Evolutionary conservation across 225 moss, liverwort and hornwort genomes (phyloP).

Genomic region (Ulota crispa): DNA sequence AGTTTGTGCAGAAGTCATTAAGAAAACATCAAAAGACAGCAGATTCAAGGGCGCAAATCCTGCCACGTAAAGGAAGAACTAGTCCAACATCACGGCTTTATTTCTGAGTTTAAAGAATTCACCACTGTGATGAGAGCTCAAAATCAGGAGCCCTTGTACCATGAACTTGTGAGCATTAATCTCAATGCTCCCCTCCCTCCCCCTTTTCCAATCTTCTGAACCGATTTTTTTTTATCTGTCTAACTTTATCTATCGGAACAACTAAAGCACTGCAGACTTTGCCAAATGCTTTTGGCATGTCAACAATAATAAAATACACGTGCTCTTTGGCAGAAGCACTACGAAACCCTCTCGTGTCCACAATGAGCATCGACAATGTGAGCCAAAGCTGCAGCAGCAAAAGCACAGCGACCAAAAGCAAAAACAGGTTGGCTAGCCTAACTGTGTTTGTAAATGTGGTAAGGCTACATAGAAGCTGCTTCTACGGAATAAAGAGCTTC

Average conservation of each 20-base stretch:
- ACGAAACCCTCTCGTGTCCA: conserved; percentile 24
- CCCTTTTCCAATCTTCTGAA: conserved; percentile 37
- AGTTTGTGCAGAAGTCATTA: neutral
- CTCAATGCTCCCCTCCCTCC: conserved; percentile 43
- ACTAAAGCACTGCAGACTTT: conserved; percentile 49
- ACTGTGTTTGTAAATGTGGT: conserved; percentile 22
- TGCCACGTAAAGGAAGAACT: neutral
- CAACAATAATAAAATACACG: conserved; percentile 66
- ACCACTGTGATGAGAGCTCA: conserved; percentile 46
- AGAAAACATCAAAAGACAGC: neutral
- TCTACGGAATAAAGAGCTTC: conserved; percentile 15
- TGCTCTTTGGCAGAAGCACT: conserved; percentile 26
- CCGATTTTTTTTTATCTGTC: conserved; percentile 36
- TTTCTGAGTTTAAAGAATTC: conserved; percentile 47
- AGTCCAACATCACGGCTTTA: conserved; percentile 60
- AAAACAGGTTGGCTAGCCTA: conserved; percentile 25
- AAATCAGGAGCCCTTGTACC: conserved; percentile 48
- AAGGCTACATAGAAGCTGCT: conserved; percentile 19
- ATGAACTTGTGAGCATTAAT: conserved; percentile 45
- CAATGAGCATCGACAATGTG: conserved; percentile 26
- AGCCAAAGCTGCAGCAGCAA: conserved; percentile 30
- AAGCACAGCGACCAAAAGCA: conserved; percentile 14
- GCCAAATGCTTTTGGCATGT: conserved; percentile 53
- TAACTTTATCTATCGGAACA: conserved; percentile 39
- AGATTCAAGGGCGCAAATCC: neutral